A percentile compares a stretch with the other conserved stretches of the same genome.
phyloP scores from a whole-genome alignment of 495 filamentous ascomycete species.

The Sphaerosporella brunnea region DNA sequence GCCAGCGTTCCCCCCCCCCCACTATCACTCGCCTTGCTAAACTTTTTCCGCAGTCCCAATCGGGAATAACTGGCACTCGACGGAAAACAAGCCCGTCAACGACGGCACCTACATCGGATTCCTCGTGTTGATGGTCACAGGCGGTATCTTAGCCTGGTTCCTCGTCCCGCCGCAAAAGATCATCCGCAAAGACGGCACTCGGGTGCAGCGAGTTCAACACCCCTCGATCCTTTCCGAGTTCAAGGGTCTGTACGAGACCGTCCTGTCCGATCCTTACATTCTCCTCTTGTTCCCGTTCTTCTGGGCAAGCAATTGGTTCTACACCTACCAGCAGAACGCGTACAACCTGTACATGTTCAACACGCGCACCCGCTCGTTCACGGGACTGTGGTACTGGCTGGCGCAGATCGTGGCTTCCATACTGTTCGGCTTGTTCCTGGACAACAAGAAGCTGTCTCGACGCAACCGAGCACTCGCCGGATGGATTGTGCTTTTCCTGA shows the following conservation, averaged over 20 bases:
- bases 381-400: constrained; percentile 63
- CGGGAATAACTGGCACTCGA: constrained; percentile 10
- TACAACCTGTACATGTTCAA: constrained; percentile 54
- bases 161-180: constrained; percentile 64
- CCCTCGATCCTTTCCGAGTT: constrained; percentile 42
- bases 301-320: constrained; percentile 63
- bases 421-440: constrained; percentile 58
- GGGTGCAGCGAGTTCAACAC: constrained; percentile 21
- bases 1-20: too few relatives aligned
- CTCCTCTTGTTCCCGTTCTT: constrained; percentile 78
- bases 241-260: constrained; percentile 55
- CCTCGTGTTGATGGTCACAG: constrained; percentile 65
- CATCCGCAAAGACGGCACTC: constrained; percentile 62
- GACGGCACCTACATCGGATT: constrained; percentile 86
- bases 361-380: constrained; percentile 58
- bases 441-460: constrained; percentile 44
- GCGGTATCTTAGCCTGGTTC: constrained; percentile 51
- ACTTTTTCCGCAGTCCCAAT: too few relatives aligned
- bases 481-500: constrained; percentile 44
- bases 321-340: constrained; percentile 48
- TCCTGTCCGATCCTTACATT: constrained; percentile 58
- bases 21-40: too few relatives aligned
- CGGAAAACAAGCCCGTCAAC: constrained; percentile 40
- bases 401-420: constrained; percentile 75
- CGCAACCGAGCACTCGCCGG: constrained; percentile 57